phyloP scores from a whole-genome alignment of 176 grass and related monocot genomes.

The Poa pratensis region DNA sequence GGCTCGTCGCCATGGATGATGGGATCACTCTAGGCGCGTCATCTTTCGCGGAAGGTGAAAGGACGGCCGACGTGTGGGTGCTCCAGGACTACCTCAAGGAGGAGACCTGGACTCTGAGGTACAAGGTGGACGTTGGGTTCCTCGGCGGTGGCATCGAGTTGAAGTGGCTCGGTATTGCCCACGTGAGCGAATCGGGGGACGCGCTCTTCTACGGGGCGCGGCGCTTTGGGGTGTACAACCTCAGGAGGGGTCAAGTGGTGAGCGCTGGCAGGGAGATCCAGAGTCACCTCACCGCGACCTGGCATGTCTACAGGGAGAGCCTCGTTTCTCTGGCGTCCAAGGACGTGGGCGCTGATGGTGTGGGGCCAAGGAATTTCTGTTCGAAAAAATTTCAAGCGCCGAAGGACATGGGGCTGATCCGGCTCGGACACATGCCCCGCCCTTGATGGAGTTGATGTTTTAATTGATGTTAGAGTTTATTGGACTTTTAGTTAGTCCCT shows the following conservation, averaged over 20 bases:
- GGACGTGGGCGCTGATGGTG: neutral
- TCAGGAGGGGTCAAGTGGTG: neutral
- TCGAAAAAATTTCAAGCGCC: neutral
- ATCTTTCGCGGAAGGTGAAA: neutral
- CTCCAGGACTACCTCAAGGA: neutral
- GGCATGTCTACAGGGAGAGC: neutral
- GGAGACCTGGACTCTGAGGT: neutral
- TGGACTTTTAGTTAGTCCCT: no score
- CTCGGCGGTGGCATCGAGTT: neutral
- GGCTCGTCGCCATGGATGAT: neutral
- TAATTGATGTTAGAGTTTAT: no score
- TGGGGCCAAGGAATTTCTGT: neutral
- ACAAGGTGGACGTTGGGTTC: neutral
- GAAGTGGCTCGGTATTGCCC: neutral
- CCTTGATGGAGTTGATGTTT: no score
- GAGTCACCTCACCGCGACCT: neutral
- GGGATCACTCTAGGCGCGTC: neutral
- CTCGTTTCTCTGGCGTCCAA: no score
- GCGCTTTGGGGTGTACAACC: neutral
- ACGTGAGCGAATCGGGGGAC: neutral
- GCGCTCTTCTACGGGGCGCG: neutral
- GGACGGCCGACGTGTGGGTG: neutral
- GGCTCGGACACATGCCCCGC: no score
- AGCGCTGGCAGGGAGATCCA: neutral
- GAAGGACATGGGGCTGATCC: no score